Conservation (phyloP, 805 yeast genomes). For the Tetrapisispora namnaoensis region DNA sequence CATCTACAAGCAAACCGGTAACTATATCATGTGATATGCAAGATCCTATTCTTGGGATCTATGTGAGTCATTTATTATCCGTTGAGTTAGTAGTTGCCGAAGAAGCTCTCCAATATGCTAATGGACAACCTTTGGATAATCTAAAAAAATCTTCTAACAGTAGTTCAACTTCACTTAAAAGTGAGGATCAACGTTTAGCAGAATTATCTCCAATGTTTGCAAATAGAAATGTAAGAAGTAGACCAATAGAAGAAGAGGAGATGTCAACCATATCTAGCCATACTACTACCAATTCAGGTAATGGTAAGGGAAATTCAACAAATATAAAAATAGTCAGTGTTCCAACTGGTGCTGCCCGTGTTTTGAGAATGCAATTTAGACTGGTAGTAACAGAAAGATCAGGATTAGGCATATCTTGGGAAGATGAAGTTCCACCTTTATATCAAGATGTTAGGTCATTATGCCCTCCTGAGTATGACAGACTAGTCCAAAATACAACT, state of each 20-base stretch:
- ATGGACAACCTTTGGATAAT: constrained; percentile 19
- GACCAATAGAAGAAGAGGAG: constrained; percentile 17
- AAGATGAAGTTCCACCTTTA: constrained; percentile 97
- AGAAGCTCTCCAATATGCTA: constrained; percentile 47
- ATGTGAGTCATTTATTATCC: constrained; percentile 64
- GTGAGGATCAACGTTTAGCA: constrained; percentile 33
- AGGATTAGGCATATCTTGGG: constrained; percentile 97
- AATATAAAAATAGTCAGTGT: constrained; percentile 39
- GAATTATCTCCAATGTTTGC: constrained; percentile 37
- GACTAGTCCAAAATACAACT: constrained; percentile 5
- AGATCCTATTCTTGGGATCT: constrained; percentile 72
- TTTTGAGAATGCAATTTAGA: constrained; percentile 88
- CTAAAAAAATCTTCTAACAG: constrained; percentile 5
- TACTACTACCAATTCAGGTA: neutral
- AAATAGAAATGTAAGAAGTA: constrained; percentile 22
- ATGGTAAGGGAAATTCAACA: neutral
- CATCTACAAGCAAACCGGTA: constrained; percentile 22
- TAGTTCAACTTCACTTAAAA: neutral
- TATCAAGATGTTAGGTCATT: constrained; percentile 75
- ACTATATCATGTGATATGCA: constrained; percentile 71
- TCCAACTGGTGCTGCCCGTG: constrained; percentile 93
- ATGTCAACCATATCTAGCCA: constrained; percentile 10
- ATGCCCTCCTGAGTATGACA: constrained; percentile 76
- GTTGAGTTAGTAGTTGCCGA: constrained; percentile 93
- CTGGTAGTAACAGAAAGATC: constrained; percentile 77